Percentiles rank a stretch among this genome's conserved stretches.
Evolutionary conservation across 306 rosid species (phyloP).

Genomic region (Pyrus betulifolia): DNA sequence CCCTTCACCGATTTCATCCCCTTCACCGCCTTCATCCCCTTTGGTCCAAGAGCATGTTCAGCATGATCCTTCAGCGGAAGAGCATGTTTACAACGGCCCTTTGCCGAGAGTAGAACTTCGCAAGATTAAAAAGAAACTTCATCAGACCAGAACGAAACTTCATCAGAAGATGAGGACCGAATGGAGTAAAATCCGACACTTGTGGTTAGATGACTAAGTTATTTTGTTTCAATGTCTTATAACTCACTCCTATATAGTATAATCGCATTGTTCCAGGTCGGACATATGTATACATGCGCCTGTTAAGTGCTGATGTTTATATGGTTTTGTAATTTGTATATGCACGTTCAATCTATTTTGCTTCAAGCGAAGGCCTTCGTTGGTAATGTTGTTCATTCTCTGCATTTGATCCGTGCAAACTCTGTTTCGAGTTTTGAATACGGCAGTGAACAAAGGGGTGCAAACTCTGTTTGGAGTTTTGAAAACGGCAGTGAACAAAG

Average conservation of each 20-base stretch:
- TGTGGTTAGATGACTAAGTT: conserved; percentile 40
- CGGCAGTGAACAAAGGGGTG: background rate
- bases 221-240: background rate
- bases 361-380: background rate
- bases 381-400: background rate
- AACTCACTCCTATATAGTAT: background rate
- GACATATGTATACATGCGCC: background rate
- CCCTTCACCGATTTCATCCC: no score
- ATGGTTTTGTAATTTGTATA: background rate
- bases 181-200: conserved; percentile 65
- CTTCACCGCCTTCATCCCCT: background rate
- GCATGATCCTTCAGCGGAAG: background rate
- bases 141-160: background rate
- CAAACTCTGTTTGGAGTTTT: background rate
- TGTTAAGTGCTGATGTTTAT: background rate
- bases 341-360: background rate
- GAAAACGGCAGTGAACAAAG: no score
- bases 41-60: background rate
- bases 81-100: background rate
- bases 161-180: background rate
- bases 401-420: background rate
- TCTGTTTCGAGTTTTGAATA: background rate
- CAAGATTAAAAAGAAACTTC: background rate
- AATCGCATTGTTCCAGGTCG: background rate
- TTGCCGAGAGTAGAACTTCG: background rate